Conservation (phyloP, 257 asterid genomes). For the Solanum etuberosum region DNA sequence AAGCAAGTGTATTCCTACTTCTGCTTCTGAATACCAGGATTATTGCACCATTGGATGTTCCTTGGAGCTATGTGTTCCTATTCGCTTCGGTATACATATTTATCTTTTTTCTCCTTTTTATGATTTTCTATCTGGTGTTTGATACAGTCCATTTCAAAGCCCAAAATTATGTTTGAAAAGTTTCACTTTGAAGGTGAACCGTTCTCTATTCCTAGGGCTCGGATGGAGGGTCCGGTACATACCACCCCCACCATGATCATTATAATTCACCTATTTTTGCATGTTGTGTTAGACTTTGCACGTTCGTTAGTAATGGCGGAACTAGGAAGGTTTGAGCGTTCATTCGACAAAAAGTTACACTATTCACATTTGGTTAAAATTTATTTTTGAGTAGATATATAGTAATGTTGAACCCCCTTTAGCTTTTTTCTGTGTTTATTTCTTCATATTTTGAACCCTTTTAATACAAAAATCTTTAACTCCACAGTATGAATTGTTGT, state of each 20-base stretch:
- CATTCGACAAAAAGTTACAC: neutral
- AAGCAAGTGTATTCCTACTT: conserved; percentile 23
- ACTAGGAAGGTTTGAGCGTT: neutral
- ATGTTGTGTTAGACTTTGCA: neutral
- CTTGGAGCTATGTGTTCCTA: conserved; percentile 12
- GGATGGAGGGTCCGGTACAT: too few species aligned
- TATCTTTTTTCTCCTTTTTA: neutral
- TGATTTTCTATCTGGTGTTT: neutral
- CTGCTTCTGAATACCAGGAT: conserved; percentile 12
- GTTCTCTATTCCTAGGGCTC: too few species aligned
- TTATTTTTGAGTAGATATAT: neutral
- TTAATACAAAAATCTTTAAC: too few species aligned
- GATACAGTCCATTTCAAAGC: neutral
- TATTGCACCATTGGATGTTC: conserved; percentile 49
- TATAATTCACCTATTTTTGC: neutral
- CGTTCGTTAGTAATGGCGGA: neutral
- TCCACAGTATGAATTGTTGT: neutral
- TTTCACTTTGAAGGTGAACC: neutral
- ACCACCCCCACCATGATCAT: neutral
- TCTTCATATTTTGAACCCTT: neutral
- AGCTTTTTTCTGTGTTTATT: neutral
- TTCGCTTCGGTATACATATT: conserved; percentile 13
- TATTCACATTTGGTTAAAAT: neutral
- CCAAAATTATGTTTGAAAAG: neutral
- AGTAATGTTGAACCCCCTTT: neutral